Evolutionary conservation across 257 asterid genomes (phyloP).

Genomic region (Gynochthodes officinalis): DNA sequence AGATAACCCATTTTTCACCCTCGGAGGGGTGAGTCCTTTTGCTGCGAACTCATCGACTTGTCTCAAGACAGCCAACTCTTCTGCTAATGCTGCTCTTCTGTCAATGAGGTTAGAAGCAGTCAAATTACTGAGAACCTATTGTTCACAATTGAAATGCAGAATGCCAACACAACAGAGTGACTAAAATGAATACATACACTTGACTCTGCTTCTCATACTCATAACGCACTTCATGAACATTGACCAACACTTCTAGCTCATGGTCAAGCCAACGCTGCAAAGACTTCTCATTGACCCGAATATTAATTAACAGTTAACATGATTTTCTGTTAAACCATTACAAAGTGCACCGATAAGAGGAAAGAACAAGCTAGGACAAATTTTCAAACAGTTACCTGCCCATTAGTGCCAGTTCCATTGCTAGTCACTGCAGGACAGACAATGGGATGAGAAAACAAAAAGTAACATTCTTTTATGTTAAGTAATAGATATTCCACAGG

Average conservation of each 20-base stretch:
- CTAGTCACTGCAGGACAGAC: conserved; percentile 49
- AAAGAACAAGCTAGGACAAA: conserved; percentile 14
- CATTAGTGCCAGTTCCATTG: conserved; percentile 74
- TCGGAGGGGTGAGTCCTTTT: conserved; percentile 86
- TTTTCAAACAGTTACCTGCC: conserved; percentile 51
- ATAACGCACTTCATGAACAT: conserved; percentile 97
- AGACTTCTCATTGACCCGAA: conserved; percentile 81
- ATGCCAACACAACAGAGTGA: background rate
- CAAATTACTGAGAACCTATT: conserved; percentile 4
- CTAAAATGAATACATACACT: conserved; percentile 66
- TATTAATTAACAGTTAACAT: conserved; percentile 9
- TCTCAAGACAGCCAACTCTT: conserved; percentile 84
- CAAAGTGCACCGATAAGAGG: background rate
- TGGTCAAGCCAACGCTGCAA: conserved; percentile 96
- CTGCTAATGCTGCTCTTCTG: conserved; percentile 96
- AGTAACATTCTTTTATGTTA: background rate
- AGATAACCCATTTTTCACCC: conserved; percentile 77
- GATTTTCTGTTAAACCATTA: conserved; percentile 14
- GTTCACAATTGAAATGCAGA: background rate
- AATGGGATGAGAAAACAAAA: conserved; percentile 6
- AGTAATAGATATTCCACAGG: background rate
- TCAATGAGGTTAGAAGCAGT: conserved; percentile 29
- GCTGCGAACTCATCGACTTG: conserved; percentile 87
- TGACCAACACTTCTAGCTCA: conserved; percentile 96
- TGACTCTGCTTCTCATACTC: conserved; percentile 99